phyloP scores from a whole-genome alignment of 2,329 filamentous ascomycete genomes.

The Paraconiothyrium brasiliense region DNA sequence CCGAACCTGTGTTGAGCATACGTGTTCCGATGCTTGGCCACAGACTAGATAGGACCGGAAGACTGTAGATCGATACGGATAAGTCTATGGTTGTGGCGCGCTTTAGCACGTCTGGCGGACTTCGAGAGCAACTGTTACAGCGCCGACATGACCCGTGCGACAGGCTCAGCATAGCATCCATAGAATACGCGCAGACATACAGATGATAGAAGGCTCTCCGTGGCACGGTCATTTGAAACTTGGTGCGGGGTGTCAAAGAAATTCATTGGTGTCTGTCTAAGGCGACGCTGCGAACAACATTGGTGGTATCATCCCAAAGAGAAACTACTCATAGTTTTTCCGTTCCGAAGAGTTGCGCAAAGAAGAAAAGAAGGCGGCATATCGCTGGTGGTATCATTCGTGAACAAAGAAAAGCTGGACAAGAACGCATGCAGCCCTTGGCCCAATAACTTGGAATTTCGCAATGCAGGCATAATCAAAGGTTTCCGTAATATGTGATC shows the following conservation, averaged over 20 bases:
- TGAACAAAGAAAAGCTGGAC: constrained; percentile 13
- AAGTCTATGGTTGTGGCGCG: constrained; percentile 5
- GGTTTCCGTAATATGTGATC: constrained; percentile 8
- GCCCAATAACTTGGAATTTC: constrained; percentile 5
- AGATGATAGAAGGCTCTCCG: not conserved
- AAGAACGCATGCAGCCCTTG: constrained; percentile 1
- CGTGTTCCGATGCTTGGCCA: not conserved
- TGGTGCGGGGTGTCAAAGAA: not conserved
- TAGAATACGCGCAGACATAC: not conserved
- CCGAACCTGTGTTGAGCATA: not conserved
- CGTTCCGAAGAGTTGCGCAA: not conserved
- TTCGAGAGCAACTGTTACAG: not conserved
- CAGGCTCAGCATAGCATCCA: not conserved
- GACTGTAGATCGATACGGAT: not conserved
- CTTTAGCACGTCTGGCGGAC: not conserved
- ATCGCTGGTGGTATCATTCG: constrained; percentile 23
- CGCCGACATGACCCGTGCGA: constrained; percentile 5
- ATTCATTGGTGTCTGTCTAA: constrained; percentile 8
- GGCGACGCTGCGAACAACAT: constrained; percentile 5
- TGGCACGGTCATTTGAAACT: not conserved
- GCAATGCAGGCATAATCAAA: constrained; percentile 10
- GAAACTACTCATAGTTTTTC: constrained; percentile 11
- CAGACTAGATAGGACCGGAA: not conserved
- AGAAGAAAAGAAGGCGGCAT: constrained; percentile 1
- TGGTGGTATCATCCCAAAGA: constrained; percentile 16